Conservation (phyloP, 495 filamentous ascomycete species). For the Penicillium angulare region DNA sequence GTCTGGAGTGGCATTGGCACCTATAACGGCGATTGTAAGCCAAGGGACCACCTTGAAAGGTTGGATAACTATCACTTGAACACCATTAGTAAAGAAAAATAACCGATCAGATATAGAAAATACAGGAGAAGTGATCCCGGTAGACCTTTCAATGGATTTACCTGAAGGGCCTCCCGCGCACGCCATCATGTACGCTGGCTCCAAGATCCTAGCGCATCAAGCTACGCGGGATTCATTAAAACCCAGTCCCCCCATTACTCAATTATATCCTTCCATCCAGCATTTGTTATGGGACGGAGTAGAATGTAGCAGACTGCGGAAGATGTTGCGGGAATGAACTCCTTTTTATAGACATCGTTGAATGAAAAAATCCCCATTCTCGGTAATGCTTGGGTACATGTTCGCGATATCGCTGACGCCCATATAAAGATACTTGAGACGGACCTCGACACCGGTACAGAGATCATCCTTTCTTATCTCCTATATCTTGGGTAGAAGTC, state of each 20-base stretch:
- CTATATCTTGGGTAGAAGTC: conserved; percentile 25
- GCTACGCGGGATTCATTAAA: conserved; percentile 21
- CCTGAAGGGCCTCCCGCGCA: conserved; percentile 2
- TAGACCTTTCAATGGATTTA: conserved; percentile 2
- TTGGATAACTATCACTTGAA: too few species aligned
- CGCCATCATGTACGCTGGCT: conserved; percentile 13
- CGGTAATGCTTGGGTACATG: conserved; percentile 13
- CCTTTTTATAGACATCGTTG: conserved; percentile 4
- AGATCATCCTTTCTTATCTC: conserved; percentile 19
- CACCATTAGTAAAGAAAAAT: too few species aligned
- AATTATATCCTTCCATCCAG: conserved; percentile 16
- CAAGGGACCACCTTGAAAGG: neutral
- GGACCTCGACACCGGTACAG: conserved; percentile 5
- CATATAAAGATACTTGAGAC: conserved; percentile 16
- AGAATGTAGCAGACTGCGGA: conserved; percentile 8
- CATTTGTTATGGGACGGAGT: conserved; percentile 16
- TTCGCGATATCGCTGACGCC: conserved; percentile 18
- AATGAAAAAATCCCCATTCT: conserved; percentile 1
- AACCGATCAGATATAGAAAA: conserved; percentile 3
- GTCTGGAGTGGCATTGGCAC: conserved; percentile 34
- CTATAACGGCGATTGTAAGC: neutral
- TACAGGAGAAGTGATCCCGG: conserved; percentile 2
- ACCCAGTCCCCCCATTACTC: conserved; percentile 14
- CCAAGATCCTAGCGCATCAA: conserved; percentile 28
- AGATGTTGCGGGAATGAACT: conserved; percentile 13